These are phyloP conservation scores for Podospora pseudopauciseta DNA, from an alignment of 495 filamentous ascomycete genomes.

Conservation along the genomic window DNA sequence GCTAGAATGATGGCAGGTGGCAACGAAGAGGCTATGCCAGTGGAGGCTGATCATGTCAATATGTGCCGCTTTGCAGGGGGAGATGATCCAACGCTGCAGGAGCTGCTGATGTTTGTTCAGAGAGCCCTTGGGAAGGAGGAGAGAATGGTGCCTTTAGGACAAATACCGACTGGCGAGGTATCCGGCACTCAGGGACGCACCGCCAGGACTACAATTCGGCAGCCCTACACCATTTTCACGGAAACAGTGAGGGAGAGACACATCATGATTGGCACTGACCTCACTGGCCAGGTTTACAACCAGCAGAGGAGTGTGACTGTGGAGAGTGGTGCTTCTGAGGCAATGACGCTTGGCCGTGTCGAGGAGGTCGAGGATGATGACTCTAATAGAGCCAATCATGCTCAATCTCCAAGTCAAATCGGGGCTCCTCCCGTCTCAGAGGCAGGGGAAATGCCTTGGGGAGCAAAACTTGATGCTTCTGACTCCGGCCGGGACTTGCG, in stretches of 20 bases:
- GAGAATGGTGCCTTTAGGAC: not conserved
- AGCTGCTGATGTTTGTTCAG: not conserved
- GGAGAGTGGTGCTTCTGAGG: not conserved
- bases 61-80: not conserved
- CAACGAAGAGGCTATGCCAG: not conserved
- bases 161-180: not conserved
- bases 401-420: not conserved
- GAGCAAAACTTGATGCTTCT: not conserved
- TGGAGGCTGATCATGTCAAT: not conserved
- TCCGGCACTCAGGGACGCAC: not conserved
- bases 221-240: not conserved
- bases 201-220: not conserved
- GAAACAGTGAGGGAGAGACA: not conserved
- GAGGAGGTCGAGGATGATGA: not conserved
- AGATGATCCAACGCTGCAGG: not conserved
- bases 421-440: not conserved
- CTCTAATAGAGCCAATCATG: not conserved
- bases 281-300: not conserved
- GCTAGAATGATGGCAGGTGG: not conserved
- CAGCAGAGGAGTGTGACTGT: not conserved
- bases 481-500: not conserved
- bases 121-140: not conserved
- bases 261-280: not conserved
- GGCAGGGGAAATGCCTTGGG: not conserved
- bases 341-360: not conserved